Percentiles rank a stretch among this genome's conserved stretches.
phyloP scores from a whole-genome alignment of 108 stramenopile genomes.

The Nitzschia palea region DNA sequence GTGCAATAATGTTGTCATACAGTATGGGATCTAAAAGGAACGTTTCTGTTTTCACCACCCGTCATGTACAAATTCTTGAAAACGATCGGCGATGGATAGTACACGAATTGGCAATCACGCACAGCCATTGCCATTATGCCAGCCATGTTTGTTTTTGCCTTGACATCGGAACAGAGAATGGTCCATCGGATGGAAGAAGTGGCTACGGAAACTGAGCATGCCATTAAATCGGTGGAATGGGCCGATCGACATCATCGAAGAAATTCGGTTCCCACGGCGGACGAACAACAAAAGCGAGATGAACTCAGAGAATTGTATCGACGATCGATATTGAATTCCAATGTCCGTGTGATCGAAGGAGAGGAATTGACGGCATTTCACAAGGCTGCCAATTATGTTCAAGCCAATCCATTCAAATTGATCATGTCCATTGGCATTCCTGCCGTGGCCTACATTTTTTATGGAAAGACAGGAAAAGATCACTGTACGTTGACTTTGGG shows the following conservation, averaged over 20 bases:
- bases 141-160: conserved; percentile 71
- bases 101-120: conserved; percentile 70
- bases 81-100: too few relatives aligned
- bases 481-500: conserved; percentile 7
- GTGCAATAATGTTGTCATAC: too few relatives aligned
- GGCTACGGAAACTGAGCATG: conserved; percentile 66
- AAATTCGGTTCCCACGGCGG: conserved; percentile 50
- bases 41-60: too few relatives aligned
- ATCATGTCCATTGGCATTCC: conserved; percentile 65
- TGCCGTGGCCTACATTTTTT: conserved; percentile 70
- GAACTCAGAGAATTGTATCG: conserved; percentile 48
- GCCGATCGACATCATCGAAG: conserved; percentile 6
- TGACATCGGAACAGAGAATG: conserved; percentile 61
- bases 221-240: conserved; percentile 26
- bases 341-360: conserved; percentile 70
- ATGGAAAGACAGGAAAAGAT: conserved; percentile 62
- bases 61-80: too few relatives aligned
- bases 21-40: too few relatives aligned
- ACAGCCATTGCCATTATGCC: conserved; percentile 85
- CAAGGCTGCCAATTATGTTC: conserved; percentile 69
- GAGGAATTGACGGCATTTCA: conserved; percentile 52
- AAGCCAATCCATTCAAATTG: conserved; percentile 78
- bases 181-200: conserved; percentile 71
- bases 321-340: conserved; percentile 54
- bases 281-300: conserved; percentile 62